phyloP scores from a whole-genome alignment of 1,284 basidiomycete species.

The Cystobasidium slooffiae region DNA sequence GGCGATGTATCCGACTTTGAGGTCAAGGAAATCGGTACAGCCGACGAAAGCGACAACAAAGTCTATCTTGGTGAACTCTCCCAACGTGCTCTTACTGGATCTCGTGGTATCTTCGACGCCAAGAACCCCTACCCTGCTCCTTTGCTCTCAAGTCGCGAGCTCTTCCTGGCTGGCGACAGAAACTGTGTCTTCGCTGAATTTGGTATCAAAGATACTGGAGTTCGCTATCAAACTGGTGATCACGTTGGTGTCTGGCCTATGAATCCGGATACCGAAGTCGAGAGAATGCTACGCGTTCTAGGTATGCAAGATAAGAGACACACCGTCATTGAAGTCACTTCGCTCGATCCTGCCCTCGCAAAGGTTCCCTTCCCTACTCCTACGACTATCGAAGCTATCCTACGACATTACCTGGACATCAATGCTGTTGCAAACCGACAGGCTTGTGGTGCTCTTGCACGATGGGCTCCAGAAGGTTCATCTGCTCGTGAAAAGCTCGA shows the following conservation, averaged over 20 bases:
- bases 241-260: constrained; percentile 97
- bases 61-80: constrained; percentile 80
- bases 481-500: constrained; percentile 75
- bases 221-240: constrained; percentile 98
- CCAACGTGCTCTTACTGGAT: constrained; percentile 84
- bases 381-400: constrained; percentile 90
- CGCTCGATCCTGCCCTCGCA: constrained; percentile 93
- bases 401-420: constrained; percentile 97
- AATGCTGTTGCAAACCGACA: constrained; percentile 91
- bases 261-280: constrained; percentile 89
- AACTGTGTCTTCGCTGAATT: constrained; percentile 97
- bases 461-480: constrained; percentile 77
- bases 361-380: constrained; percentile 99
- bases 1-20: constrained; percentile 94
- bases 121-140: constrained; percentile 96
- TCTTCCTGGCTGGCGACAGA: constrained; percentile 78
- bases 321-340: constrained; percentile 85
- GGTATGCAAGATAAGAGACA: constrained; percentile 73
- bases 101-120: constrained; percentile 90
- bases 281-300: constrained; percentile 81
- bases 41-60: constrained; percentile 68
- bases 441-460: constrained; percentile 81
- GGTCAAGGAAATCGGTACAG: constrained; percentile 68
- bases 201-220: constrained; percentile 89
- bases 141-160: constrained; percentile 75